Conservation (phyloP, 106 monocot genomes). For the Dendrobium chrysotoxum region DNA sequence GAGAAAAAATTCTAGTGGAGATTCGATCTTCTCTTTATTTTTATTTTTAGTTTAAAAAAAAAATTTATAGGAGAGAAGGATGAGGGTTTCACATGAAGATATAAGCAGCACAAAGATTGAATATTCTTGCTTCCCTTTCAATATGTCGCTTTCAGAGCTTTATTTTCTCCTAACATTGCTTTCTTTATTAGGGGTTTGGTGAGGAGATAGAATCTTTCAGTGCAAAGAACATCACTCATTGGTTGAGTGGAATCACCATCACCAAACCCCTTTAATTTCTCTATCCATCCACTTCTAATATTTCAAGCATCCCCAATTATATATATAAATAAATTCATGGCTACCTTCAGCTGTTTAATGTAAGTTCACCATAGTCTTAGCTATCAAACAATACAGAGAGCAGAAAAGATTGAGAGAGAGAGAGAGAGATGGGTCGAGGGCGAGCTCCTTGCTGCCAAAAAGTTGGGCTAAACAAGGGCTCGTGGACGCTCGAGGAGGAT, state of each 20-base stretch:
- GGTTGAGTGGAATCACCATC: neutral
- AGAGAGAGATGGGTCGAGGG: slow-evolving; percentile 18
- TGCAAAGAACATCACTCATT: neutral
- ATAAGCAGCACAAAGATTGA: no score
- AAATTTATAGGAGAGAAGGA: no score
- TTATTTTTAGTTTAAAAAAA: no score
- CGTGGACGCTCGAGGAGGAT: slow-evolving; percentile 75
- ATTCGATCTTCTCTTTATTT: no score
- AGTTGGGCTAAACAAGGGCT: slow-evolving; percentile 63
- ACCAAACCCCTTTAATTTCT: neutral
- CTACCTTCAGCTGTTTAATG: neutral
- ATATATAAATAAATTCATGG: neutral
- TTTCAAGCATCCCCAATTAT: no score
- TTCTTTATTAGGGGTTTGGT: neutral
- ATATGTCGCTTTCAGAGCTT: no score
- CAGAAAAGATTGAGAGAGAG: neutral
- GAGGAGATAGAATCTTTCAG: neutral
- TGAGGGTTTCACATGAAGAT: no score
- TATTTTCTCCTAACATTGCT: neutral
- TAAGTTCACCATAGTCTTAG: neutral
- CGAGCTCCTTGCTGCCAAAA: slow-evolving; percentile 67
- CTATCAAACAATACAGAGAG: neutral
- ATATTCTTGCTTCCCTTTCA: no score
- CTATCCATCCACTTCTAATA: neutral
- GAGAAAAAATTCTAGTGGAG: no score